A percentile compares a stretch with the other conserved stretches of the same genome.
Evolutionary conservation across 495 filamentous ascomycete species (phyloP).

Genomic region (Monascus purpureus): DNA sequence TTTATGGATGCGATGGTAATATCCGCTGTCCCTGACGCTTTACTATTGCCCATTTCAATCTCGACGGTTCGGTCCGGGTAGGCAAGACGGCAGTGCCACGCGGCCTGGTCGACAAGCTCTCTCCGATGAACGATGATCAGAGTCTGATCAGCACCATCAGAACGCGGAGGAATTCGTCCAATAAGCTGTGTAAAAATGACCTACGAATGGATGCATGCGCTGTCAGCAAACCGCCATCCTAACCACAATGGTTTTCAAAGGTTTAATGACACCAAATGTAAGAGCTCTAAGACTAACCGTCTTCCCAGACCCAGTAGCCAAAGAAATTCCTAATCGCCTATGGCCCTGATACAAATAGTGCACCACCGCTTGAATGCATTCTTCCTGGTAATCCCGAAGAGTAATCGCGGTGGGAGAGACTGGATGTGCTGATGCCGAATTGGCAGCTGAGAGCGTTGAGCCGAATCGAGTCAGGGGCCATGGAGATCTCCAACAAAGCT

Average conservation of each 20-base stretch:
- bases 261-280: background rate
- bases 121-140: constrained; percentile 85
- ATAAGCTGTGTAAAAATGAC: constrained; percentile 97
- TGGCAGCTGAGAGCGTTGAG: constrained; percentile 12
- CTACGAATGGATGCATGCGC: too few relatives aligned
- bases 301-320: constrained; percentile 89
- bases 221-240: too few relatives aligned
- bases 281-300: constrained; percentile 40
- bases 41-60: constrained; percentile 72
- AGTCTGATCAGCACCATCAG: constrained; percentile 52
- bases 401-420: constrained; percentile 21
- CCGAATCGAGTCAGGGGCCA: constrained; percentile 11
- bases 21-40: constrained; percentile 66
- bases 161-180: constrained; percentile 49
- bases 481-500: background rate
- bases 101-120: constrained; percentile 94
- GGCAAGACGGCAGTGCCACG: constrained; percentile 59
- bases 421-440: constrained; percentile 10
- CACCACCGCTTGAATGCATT: constrained; percentile 80
- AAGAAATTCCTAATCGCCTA: constrained; percentile 70
- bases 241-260: background rate
- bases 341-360: constrained; percentile 56
- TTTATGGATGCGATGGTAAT: constrained; percentile 89
- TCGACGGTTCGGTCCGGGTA: constrained; percentile 74
- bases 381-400: constrained; percentile 69